Percentiles rank a stretch among this genome's conserved stretches.
phyloP scores from a whole-genome alignment of 2,329 filamentous ascomycete genomes.

The Neonectria neomacrospora region DNA sequence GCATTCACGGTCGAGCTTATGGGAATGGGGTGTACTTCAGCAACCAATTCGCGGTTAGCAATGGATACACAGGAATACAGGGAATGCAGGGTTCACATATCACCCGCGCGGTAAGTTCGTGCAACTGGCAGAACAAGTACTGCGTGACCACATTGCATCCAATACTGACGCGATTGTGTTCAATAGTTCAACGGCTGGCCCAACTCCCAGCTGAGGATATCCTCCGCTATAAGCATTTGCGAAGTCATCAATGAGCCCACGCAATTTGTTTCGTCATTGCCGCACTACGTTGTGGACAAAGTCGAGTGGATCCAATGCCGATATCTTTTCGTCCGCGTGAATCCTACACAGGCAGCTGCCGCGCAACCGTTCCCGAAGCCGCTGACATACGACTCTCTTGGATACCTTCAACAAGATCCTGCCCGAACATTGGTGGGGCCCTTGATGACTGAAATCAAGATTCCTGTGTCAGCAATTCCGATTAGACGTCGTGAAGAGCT shows the following conservation, averaged over 20 bases:
- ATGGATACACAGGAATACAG: slow-evolving; percentile 22
- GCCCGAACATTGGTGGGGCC: slow-evolving; percentile 23
- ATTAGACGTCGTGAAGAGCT: slow-evolving; percentile 30
- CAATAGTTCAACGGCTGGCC: slow-evolving; percentile 63
- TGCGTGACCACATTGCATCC: too few species aligned
- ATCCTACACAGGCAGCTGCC: slow-evolving; percentile 20
- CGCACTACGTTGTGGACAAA: slow-evolving; percentile 78
- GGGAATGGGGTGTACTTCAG: slow-evolving; percentile 89
- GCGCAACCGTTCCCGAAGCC: slow-evolving; percentile 28
- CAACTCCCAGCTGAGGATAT: slow-evolving; percentile 71
- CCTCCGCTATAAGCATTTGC: slow-evolving; percentile 76
- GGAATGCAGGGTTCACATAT: neutral
- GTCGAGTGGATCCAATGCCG: slow-evolving; percentile 91
- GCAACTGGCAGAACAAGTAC: too few species aligned
- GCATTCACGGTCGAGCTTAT: slow-evolving; percentile 72
- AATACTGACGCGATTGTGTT: slow-evolving; percentile 8
- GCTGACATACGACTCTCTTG: slow-evolving; percentile 1
- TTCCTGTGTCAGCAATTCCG: slow-evolving; percentile 47
- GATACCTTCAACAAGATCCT: slow-evolving; percentile 46
- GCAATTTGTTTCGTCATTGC: slow-evolving; percentile 65
- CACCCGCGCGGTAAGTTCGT: neutral
- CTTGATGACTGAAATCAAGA: slow-evolving; percentile 8
- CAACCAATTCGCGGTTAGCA: slow-evolving; percentile 29
- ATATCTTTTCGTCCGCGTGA: slow-evolving; percentile 73
- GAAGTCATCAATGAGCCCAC: slow-evolving; percentile 82